A percentile compares a stretch with the other conserved stretches of the same genome.
Conservation (phyloP, 257 asterid species). For the Oldenlandia corymbosa region DNA sequence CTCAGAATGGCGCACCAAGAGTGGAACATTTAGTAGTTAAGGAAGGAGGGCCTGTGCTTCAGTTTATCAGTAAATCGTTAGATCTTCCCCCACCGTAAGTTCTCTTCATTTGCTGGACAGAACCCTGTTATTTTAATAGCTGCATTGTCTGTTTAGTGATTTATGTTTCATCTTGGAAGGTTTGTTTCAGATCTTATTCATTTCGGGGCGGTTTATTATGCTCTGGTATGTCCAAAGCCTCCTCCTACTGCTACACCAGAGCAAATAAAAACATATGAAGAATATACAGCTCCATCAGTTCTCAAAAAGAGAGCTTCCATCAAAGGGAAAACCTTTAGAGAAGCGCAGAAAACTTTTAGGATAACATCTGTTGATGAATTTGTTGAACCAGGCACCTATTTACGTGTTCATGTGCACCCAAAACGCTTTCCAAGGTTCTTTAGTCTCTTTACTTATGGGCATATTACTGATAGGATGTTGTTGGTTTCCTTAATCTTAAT, state of each 20-base stretch:
- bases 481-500: conserved; percentile 8
- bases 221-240: conserved; percentile 92
- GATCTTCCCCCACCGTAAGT: conserved; percentile 80
- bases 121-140: background rate
- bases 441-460: background rate
- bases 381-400: conserved; percentile 87
- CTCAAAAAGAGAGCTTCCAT: conserved; percentile 61
- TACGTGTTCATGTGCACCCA: conserved; percentile 93
- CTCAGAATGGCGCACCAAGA: conserved; percentile 68
- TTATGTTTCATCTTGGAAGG: conserved; percentile 37
- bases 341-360: conserved; percentile 84
- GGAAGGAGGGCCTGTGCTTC: conserved; percentile 78
- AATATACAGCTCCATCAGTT: conserved; percentile 67
- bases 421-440: conserved; percentile 81
- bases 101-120: conserved; percentile 1
- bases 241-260: conserved; percentile 72
- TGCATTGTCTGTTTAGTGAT: conserved; percentile 19
- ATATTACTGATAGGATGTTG: background rate
- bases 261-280: conserved; percentile 56
- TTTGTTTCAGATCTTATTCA: conserved; percentile 90
- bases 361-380: conserved; percentile 53
- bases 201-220: conserved; percentile 88
- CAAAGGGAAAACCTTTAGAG: conserved; percentile 81
- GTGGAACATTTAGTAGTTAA: conserved; percentile 80
- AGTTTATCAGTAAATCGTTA: conserved; percentile 51